phyloP scores from a whole-genome alignment of 129 eudicot species.

The Flaveria robusta region DNA sequence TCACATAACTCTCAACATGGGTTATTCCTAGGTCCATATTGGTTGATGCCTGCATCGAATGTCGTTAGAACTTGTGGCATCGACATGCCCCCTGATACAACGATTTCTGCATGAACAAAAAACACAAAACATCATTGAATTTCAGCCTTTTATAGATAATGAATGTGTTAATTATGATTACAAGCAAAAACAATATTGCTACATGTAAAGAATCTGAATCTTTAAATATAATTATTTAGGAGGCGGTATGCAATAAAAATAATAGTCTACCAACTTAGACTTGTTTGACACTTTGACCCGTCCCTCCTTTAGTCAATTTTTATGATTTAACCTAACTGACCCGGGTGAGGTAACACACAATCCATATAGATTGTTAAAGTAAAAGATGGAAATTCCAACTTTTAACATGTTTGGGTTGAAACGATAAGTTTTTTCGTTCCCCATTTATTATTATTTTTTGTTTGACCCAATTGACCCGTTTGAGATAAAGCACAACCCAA shows the following conservation, averaged over 20 bases:
- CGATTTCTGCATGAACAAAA: conserved; percentile 67
- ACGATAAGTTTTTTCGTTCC: not conserved
- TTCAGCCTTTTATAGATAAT: not conserved
- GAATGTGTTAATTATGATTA: not conserved
- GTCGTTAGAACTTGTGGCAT: conserved; percentile 87
- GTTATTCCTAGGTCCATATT: conserved; percentile 58
- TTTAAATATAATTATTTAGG: not conserved
- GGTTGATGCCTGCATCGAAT: conserved; percentile 47
- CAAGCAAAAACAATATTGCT: not conserved
- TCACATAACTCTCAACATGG: conserved; percentile 44
- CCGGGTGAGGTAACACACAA: not conserved
- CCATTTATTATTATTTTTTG: not conserved
- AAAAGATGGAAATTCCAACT: not conserved
- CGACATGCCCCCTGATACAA: conserved; percentile 93
- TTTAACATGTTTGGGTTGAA: not conserved
- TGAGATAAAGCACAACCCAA: not conserved
- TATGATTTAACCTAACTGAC: not conserved
- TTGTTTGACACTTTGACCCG: not conserved
- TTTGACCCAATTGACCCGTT: not conserved
- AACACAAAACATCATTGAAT: not conserved
- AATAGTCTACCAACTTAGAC: not conserved
- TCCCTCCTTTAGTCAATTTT: too few species aligned
- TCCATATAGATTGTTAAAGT: not conserved
- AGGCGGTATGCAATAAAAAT: not conserved
- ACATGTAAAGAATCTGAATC: not conserved